phyloP scores from a whole-genome alignment of 441 rosid species.

The Eutrema salsugineum region DNA sequence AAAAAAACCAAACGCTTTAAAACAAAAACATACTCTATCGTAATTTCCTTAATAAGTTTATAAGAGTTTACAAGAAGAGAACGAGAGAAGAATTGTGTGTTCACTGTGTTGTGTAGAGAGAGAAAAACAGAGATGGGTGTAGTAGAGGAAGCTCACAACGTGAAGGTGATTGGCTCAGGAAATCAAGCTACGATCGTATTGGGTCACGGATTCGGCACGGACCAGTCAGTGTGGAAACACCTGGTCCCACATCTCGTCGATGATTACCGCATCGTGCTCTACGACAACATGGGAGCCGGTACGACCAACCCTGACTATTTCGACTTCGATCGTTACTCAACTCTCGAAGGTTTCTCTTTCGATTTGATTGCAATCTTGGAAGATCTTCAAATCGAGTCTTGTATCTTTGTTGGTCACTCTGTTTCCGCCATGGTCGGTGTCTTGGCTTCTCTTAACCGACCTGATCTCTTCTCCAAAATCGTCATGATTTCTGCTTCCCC shows the following conservation, averaged over 20 bases:
- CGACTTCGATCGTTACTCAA: slow-evolving; percentile 70
- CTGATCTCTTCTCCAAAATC: slow-evolving; percentile 76
- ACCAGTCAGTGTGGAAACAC: slow-evolving; percentile 95
- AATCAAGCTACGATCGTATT: slow-evolving; percentile 50
- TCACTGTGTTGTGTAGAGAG: not conserved
- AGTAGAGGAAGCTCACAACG: slow-evolving; percentile 85
- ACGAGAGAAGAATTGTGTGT: not conserved
- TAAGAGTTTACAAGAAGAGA: not conserved
- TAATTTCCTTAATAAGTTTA: not conserved
- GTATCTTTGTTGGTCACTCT: slow-evolving; percentile 91
- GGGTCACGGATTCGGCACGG: slow-evolving; percentile 92
- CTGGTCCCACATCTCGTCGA: slow-evolving; percentile 78
- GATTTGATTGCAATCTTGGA: slow-evolving; percentile 83
- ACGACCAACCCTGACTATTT: slow-evolving; percentile 89
- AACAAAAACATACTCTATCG: not conserved
- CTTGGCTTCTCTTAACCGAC: slow-evolving; percentile 80
- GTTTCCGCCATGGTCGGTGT: slow-evolving; percentile 77
- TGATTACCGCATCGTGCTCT: slow-evolving; percentile 59
- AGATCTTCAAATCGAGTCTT: slow-evolving; percentile 51
- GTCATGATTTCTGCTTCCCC: slow-evolving; percentile 79
- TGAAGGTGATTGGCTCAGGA: slow-evolving; percentile 73
- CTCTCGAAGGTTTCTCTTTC: slow-evolving; percentile 73
- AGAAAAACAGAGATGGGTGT: slow-evolving; percentile 50
- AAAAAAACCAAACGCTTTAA: not conserved
- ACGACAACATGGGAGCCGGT: slow-evolving; percentile 94